Conservation (phyloP, 2,329 filamentous ascomycete genomes). For the Zasmidium citrigriseum region DNA sequence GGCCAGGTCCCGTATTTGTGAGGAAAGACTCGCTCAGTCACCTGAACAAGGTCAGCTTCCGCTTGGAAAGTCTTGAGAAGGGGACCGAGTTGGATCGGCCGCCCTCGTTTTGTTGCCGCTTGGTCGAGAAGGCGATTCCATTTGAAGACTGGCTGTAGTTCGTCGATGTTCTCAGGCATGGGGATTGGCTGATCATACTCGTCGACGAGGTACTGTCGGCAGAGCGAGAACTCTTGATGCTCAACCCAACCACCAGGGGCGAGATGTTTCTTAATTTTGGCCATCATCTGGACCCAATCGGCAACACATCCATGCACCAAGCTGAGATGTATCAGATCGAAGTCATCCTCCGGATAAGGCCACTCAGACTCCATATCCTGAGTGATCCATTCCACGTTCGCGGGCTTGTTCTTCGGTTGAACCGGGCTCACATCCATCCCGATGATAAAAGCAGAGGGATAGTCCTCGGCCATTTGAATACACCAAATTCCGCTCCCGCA, state of each 20-base stretch:
- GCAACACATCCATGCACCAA: conserved; percentile 29
- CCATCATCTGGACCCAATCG: conserved; percentile 24
- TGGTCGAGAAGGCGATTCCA: conserved; percentile 23
- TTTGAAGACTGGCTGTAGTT: conserved; percentile 17
- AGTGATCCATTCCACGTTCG: conserved; percentile 25
- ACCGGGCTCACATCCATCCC: conserved; percentile 29
- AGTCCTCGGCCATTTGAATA: conserved; percentile 26
- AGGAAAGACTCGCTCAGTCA: conserved; percentile 15
- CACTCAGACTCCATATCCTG: conserved; percentile 25
- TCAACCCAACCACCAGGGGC: conserved; percentile 38
- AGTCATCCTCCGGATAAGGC: conserved; percentile 25
- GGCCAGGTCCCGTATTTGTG: conserved; percentile 25
- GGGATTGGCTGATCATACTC: conserved; percentile 11
- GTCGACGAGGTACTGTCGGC: conserved; percentile 21
- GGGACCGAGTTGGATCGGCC: conserved; percentile 22
- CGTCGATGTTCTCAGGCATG: conserved; percentile 12
- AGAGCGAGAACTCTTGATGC: conserved; percentile 32
- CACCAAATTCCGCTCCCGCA: conserved; percentile 29
- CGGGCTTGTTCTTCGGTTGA: conserved; percentile 25
- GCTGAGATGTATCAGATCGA: conserved; percentile 25
- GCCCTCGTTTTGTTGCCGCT: conserved; percentile 19
- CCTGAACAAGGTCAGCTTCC: conserved; percentile 12
- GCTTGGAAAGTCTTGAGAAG: conserved; percentile 15
- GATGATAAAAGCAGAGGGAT: conserved; percentile 21
- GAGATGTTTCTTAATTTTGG: conserved; percentile 19